Percentiles rank a stretch among this genome's conserved stretches.
Conservation (phyloP, 108 stramenopile species). For the Skeletonema marinoi region DNA sequence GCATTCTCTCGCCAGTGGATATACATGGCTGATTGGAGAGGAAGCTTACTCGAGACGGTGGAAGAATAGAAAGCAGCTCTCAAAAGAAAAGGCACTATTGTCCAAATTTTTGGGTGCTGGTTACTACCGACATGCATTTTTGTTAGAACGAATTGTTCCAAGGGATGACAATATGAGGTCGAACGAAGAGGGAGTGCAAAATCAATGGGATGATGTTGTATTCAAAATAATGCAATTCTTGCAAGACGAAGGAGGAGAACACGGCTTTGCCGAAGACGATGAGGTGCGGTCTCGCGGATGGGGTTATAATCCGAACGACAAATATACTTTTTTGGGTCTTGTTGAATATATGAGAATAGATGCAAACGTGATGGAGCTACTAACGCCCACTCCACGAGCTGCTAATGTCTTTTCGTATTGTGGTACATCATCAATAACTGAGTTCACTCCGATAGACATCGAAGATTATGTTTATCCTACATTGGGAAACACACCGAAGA, state of each 20-base stretch:
- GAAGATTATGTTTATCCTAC: slow-evolving; percentile 50
- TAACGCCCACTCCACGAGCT: slow-evolving; percentile 63
- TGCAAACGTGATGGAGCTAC: slow-evolving; percentile 76
- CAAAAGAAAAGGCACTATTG: neutral
- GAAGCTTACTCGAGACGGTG: slow-evolving; percentile 20
- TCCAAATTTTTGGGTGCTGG: slow-evolving; percentile 45
- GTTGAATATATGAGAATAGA: slow-evolving; percentile 69
- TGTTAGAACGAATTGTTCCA: slow-evolving; percentile 40
- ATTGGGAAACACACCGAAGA: slow-evolving; percentile 26
- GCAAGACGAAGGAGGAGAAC: slow-evolving; percentile 5
- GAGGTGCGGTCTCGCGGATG: slow-evolving; percentile 14
- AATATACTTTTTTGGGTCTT: slow-evolving; percentile 24
- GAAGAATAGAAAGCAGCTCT: slow-evolving; percentile 13
- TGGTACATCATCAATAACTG: slow-evolving; percentile 54
- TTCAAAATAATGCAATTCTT: slow-evolving; percentile 50
- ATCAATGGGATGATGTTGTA: slow-evolving; percentile 35
- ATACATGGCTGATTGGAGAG: slow-evolving; percentile 37
- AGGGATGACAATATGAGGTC: slow-evolving; percentile 10
- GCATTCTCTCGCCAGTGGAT: slow-evolving; percentile 46
- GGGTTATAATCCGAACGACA: slow-evolving; percentile 33
- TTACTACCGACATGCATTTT: slow-evolving; percentile 65
- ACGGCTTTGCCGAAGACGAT: slow-evolving; percentile 13
- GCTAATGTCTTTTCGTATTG: slow-evolving; percentile 80
- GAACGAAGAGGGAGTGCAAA: neutral
- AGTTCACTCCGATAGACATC: slow-evolving; percentile 57